Evolutionary conservation across 768 basidiomycete genomes (phyloP).

Genomic region (Fomitopsis serialis): DNA sequence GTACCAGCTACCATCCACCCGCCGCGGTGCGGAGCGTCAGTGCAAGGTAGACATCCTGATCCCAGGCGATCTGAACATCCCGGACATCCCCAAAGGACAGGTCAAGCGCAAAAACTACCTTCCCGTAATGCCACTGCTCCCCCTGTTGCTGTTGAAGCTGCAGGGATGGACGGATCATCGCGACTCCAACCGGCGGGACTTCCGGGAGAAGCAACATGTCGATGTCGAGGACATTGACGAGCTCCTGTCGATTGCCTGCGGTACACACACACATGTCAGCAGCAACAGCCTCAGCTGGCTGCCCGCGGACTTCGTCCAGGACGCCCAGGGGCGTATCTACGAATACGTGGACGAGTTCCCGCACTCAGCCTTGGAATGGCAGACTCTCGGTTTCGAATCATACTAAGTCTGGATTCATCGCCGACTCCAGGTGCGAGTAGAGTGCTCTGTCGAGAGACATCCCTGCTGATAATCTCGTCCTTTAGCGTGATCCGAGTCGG

Average conservation of each 20-base stretch:
- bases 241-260: conserved; percentile 28
- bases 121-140: conserved; percentile 25
- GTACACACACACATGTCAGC: not conserved
- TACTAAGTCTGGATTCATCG: not conserved
- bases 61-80: conserved; percentile 24
- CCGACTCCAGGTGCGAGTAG: too few species aligned
- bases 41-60: conserved; percentile 31
- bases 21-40: not conserved
- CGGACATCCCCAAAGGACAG: conserved; percentile 14
- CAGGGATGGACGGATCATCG: conserved; percentile 27
- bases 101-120: conserved; percentile 10
- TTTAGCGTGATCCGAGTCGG: too few species aligned
- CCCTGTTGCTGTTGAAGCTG: conserved; percentile 27
- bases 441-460: too few species aligned
- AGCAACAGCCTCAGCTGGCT: conserved; percentile 9
- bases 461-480: too few species aligned
- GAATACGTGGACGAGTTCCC: conserved; percentile 1
- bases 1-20: not conserved
- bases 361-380: not conserved
- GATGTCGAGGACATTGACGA: conserved; percentile 36
- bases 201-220: conserved; percentile 29
- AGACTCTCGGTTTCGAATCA: not conserved
- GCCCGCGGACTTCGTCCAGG: conserved; percentile 4
- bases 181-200: conserved; percentile 21
- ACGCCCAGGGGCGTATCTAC: conserved; percentile 3